Conservation (phyloP, 441 rosid genomes). For the Rhodomyrtus psidioides region DNA sequence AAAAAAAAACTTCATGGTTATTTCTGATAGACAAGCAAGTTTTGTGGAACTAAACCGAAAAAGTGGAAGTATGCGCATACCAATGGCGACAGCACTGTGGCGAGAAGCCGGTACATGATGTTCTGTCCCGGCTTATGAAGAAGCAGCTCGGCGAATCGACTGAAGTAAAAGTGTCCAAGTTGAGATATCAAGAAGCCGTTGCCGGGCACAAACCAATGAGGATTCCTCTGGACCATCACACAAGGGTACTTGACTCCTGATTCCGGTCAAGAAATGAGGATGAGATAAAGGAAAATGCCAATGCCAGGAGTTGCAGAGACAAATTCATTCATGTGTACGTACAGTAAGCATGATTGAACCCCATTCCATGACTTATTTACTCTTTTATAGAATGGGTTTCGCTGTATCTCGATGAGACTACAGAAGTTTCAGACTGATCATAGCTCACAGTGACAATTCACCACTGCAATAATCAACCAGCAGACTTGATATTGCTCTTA, state of each 20-base stretch:
- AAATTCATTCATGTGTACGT: too few relatives aligned
- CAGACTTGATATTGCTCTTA: not conserved
- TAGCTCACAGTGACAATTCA: not conserved
- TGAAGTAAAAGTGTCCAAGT: constrained; percentile 1
- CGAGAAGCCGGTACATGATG: not conserved
- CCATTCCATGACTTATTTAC: too few relatives aligned
- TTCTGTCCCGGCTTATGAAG: constrained; percentile 8
- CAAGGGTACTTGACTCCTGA: constrained; percentile 1
- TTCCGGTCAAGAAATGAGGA: not conserved
- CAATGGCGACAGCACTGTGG: constrained; percentile 5
- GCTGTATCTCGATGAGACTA: not conserved
- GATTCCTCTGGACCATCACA: constrained; percentile 1
- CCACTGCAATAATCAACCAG: too few relatives aligned
- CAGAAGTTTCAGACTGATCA: not conserved
- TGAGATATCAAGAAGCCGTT: not conserved
- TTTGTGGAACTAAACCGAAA: not conserved
- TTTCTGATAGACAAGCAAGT: not conserved
- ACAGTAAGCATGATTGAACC: too few relatives aligned
- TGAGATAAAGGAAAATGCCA: not conserved
- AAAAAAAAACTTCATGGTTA: not conserved
- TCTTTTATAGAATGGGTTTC: not conserved
- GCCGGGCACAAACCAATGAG: constrained; percentile 2
- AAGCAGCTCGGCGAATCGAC: constrained; percentile 7
- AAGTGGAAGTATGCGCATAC: not conserved
- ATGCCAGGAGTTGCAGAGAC: not conserved